A percentile compares a stretch with the other conserved stretches of the same genome.
Conservation (phyloP, 257 asterid species). For the Gynochthodes officinalis region DNA sequence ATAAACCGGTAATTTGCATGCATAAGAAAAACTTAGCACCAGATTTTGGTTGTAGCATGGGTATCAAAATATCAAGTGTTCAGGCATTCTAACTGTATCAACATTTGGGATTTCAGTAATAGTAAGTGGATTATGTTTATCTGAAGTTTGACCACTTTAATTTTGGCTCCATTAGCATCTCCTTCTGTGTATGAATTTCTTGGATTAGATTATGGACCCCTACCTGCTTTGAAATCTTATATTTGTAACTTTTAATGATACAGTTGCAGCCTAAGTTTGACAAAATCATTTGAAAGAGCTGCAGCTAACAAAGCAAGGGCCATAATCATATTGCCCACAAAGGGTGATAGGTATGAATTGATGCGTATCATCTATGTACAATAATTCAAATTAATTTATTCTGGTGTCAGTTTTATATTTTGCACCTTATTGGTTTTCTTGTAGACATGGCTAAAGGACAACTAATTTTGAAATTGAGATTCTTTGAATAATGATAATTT, state of each 20-base stretch:
- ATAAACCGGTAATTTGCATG: neutral
- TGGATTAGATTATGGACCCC: neutral
- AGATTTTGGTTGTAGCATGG: neutral
- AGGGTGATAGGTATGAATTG: slow-evolving; percentile 68
- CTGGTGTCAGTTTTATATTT: neutral
- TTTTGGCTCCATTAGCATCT: neutral
- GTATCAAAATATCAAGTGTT: neutral
- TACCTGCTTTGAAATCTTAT: slow-evolving; percentile 23
- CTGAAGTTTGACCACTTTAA: neutral
- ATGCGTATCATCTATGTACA: too few species aligned
- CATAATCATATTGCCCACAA: slow-evolving; percentile 80
- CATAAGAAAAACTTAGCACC: neutral
- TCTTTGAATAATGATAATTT: neutral
- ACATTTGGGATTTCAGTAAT: neutral
- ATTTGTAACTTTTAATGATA: slow-evolving; percentile 23
- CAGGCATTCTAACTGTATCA: neutral
- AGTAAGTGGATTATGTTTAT: neutral
- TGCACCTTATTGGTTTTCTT: neutral
- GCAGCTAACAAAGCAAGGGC: slow-evolving; percentile 97
- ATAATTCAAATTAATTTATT: neutral
- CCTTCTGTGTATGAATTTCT: neutral
- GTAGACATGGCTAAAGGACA: neutral
- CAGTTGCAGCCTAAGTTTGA: slow-evolving; percentile 94
- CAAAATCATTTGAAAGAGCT: slow-evolving; percentile 92
- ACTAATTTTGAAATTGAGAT: neutral